These are phyloP conservation scores for Lolium multiflorum DNA, from an alignment of 176 grass and related monocot species.

Conservation along the genomic window DNA sequence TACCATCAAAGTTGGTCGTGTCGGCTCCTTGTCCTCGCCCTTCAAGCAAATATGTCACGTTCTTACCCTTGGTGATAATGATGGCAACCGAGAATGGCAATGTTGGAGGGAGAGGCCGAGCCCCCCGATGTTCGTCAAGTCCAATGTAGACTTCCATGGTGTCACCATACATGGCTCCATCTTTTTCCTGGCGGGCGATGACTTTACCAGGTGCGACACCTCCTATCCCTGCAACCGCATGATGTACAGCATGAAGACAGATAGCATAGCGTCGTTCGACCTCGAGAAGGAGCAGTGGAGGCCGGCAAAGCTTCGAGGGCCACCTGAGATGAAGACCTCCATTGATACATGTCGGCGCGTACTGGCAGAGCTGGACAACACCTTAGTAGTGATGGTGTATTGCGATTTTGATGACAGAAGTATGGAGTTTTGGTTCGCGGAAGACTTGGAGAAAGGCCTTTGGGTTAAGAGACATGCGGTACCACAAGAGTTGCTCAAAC, in stretches of 20 bases:
- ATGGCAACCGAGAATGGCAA: neutral
- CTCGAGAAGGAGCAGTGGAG: neutral
- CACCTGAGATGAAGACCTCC: neutral
- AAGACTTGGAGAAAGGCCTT: neutral
- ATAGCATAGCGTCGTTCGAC: neutral
- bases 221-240: too few relatives aligned
- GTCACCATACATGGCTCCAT: neutral
- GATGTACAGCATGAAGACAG: neutral
- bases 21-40: too few relatives aligned
- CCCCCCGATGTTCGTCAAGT: neutral
- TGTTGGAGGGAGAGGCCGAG: neutral
- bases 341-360: neutral
- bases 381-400: neutral
- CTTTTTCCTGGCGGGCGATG: neutral
- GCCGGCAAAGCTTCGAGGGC: neutral
- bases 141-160: neutral
- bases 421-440: neutral
- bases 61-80: neutral
- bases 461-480: neutral
- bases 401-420: neutral
- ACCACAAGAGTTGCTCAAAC: neutral
- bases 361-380: neutral
- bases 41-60: neutral
- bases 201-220: too few relatives aligned
- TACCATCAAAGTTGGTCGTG: neutral